phyloP scores from a whole-genome alignment of 441 rosid genomes.

The Syzygium syzygioides region DNA sequence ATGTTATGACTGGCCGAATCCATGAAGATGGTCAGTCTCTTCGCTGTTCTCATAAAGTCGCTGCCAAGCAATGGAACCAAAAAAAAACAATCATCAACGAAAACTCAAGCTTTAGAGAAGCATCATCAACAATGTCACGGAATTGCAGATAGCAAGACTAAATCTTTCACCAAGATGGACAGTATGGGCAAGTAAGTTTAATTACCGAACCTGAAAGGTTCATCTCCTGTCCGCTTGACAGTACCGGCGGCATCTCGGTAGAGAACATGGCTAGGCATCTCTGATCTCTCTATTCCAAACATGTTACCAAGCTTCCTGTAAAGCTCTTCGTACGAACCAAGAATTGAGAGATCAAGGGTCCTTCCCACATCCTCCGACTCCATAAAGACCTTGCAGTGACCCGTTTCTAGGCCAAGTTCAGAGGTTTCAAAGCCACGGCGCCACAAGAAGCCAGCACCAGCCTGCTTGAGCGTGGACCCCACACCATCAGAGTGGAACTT shows the following conservation, averaged over 20 bases:
- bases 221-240: constrained; percentile 59
- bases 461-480: constrained; percentile 21
- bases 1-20: constrained; percentile 33
- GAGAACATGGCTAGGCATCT: constrained; percentile 47
- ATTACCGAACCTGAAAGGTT: constrained; percentile 69
- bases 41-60: constrained; percentile 57
- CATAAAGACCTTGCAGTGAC: constrained; percentile 91
- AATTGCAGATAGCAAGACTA: background rate
- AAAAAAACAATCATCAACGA: background rate
- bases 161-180: background rate
- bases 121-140: background rate
- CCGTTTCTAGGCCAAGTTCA: constrained; percentile 40
- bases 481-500: constrained; percentile 45
- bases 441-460: constrained; percentile 39
- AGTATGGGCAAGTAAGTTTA: background rate
- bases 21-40: constrained; percentile 65
- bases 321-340: constrained; percentile 76
- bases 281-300: constrained; percentile 66
- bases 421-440: constrained; percentile 24
- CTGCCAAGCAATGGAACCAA: constrained; percentile 26
- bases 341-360: constrained; percentile 69
- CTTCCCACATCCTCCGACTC: constrained; percentile 88
- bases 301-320: constrained; percentile 54
- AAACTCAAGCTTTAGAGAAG: background rate
- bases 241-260: constrained; percentile 62